A percentile compares a stretch with the other conserved stretches of the same genome.
Conservation (phyloP, 495 filamentous ascomycete genomes). For the Podospora pseudocomata region DNA sequence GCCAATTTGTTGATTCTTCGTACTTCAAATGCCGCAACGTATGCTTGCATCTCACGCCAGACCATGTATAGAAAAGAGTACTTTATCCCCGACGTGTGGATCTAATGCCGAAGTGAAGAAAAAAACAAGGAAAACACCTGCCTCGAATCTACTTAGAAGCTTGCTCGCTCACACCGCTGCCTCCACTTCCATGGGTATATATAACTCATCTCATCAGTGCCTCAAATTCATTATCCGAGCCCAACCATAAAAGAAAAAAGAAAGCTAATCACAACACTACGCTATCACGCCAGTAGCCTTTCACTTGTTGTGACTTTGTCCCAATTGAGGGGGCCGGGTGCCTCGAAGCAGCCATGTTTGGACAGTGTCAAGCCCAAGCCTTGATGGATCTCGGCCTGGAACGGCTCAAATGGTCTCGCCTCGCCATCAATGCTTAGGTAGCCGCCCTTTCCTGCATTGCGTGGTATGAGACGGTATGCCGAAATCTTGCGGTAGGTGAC, state of each 20-base stretch:
- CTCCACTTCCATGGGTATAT: neutral
- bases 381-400: constrained; percentile 85
- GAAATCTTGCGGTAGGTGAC: constrained; percentile 77
- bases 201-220: neutral
- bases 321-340: constrained; percentile 55
- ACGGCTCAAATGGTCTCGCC: constrained; percentile 74
- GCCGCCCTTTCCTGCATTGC: constrained; percentile 57
- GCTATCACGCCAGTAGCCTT: constrained; percentile 24
- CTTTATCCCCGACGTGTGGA: neutral
- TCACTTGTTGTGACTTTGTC: constrained; percentile 34
- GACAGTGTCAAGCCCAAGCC: constrained; percentile 82
- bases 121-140: neutral
- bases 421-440: constrained; percentile 97
- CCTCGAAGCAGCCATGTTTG: constrained; percentile 70
- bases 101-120: neutral
- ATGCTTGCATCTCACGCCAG: neutral
- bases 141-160: neutral
- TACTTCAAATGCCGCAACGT: neutral
- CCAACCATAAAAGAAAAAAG: neutral
- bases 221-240: neutral
- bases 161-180: neutral
- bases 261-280: neutral
- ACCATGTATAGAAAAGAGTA: neutral
- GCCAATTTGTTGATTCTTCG: neutral
- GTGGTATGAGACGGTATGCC: constrained; percentile 80